phyloP scores from a whole-genome alignment of 1,284 basidiomycete genomes.

The Sanguinoderma infundibulare region DNA sequence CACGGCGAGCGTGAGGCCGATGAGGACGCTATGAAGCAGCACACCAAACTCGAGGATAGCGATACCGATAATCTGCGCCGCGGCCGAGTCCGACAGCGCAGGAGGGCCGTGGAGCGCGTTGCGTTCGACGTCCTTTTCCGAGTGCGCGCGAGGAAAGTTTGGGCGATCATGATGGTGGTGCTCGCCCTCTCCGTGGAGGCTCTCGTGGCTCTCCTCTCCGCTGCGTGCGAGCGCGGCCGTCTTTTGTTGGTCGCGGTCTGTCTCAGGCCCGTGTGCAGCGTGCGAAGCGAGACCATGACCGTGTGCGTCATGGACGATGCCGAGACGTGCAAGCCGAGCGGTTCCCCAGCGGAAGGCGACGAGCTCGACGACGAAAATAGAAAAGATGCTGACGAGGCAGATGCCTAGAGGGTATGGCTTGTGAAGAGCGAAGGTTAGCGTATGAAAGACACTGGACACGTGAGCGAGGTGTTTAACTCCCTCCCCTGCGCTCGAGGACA shows the following conservation, averaged over 20 bases:
- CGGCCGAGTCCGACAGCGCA: conserved; percentile 43
- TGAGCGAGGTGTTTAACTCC: no score
- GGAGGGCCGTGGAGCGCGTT: conserved; percentile 19
- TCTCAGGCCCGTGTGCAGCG: conserved; percentile 72
- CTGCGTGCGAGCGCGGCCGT: not conserved
- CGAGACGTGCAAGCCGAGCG: conserved; percentile 59
- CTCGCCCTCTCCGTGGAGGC: not conserved
- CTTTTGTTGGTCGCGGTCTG: conserved; percentile 11
- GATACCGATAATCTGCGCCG: conserved; percentile 85
- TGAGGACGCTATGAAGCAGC: conserved; percentile 86
- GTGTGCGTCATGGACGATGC: conserved; percentile 62
- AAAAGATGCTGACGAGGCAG: conserved; percentile 80
- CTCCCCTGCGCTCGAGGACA: no score
- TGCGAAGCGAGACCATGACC: conserved; percentile 71
- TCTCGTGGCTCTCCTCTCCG: not conserved
- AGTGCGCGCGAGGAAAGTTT: conserved; percentile 20
- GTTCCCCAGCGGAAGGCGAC: conserved; percentile 84
- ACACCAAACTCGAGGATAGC: conserved; percentile 93
- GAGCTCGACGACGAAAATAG: conserved; percentile 86
- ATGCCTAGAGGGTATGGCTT: conserved; percentile 84
- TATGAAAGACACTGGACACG: not conserved
- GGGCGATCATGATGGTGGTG: not conserved
- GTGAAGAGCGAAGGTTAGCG: not conserved
- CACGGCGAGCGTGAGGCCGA: conserved; percentile 93
- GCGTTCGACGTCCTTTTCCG: conserved; percentile 14